These are phyloP conservation scores for Neurospora hispaniola DNA, from an alignment of 495 filamentous ascomycete species.

Conservation along the genomic window DNA sequence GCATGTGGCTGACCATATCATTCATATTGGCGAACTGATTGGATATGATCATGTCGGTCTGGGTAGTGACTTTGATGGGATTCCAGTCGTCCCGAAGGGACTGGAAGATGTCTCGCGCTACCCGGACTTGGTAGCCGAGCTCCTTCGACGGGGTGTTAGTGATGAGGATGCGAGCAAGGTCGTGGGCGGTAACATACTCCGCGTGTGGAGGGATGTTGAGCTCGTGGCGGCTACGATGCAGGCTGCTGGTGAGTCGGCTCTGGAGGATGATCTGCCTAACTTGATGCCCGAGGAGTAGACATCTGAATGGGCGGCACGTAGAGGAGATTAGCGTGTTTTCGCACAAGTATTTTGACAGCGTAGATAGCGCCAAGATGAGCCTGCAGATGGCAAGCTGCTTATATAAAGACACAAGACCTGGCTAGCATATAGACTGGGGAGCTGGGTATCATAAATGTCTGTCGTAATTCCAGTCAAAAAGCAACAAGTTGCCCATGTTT, in stretches of 20 bases:
- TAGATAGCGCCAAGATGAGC: background rate
- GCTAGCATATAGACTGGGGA: background rate
- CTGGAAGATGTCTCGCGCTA: constrained; percentile 75
- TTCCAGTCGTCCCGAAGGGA: constrained; percentile 44
- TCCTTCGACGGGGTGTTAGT: constrained; percentile 55
- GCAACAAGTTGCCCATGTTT: background rate
- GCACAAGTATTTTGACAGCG: background rate
- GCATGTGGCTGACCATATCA: constrained; percentile 67
- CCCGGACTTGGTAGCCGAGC: constrained; percentile 66
- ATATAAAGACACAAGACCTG: background rate
- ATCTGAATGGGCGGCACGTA: background rate
- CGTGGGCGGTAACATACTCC: constrained; percentile 61
- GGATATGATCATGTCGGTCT: constrained; percentile 68
- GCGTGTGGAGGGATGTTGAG: constrained; percentile 69
- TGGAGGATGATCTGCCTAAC: constrained; percentile 47
- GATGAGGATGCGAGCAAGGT: constrained; percentile 57
- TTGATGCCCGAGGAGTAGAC: background rate
- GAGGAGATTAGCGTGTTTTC: background rate
- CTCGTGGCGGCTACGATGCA: constrained; percentile 51
- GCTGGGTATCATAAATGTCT: background rate
- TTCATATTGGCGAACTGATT: constrained; percentile 55
- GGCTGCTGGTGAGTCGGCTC: constrained; percentile 42
- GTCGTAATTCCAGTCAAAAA: background rate
- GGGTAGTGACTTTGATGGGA: constrained; percentile 68
- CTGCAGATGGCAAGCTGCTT: background rate